These are phyloP conservation scores for Avicennia marina DNA, from an alignment of 257 asterid genomes.

Conservation along the genomic window DNA sequence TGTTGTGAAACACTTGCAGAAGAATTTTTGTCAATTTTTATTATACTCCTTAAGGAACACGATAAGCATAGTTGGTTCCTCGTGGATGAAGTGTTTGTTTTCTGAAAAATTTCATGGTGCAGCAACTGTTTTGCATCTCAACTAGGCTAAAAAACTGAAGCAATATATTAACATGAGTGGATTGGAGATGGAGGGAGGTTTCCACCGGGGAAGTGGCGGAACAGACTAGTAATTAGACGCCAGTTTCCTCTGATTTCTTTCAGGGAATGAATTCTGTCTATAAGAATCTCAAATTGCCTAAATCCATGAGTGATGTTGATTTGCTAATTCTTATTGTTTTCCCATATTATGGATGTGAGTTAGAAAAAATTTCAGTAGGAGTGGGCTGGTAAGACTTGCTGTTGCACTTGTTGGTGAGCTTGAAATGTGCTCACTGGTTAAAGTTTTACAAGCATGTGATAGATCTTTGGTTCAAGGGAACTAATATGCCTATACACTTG, in stretches of 20 bases:
- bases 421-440: constrained; percentile 2
- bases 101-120: constrained; percentile 3
- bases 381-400: not conserved
- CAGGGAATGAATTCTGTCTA: too few relatives aligned
- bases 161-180: not conserved
- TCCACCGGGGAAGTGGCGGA: too few relatives aligned
- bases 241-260: too few relatives aligned
- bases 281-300: too few relatives aligned
- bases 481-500: constrained; percentile 1
- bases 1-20: constrained; percentile 1
- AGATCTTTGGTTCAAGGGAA: constrained; percentile 1
- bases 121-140: constrained; percentile 10
- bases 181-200: constrained; percentile 9
- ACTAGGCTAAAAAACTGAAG: not conserved
- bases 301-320: not conserved
- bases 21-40: not conserved
- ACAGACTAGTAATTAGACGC: too few relatives aligned
- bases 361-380: not conserved
- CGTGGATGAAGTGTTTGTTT: constrained; percentile 15
- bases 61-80: constrained; percentile 16
- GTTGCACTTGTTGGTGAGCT: constrained; percentile 5
- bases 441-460: not conserved
- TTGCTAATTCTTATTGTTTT: not conserved
- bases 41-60: not conserved
- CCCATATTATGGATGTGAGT: not conserved